Percentiles rank a stretch among this genome's conserved stretches.
Conservation (phyloP, 306 rosid genomes). For the Hippophae rhamnoides region DNA sequence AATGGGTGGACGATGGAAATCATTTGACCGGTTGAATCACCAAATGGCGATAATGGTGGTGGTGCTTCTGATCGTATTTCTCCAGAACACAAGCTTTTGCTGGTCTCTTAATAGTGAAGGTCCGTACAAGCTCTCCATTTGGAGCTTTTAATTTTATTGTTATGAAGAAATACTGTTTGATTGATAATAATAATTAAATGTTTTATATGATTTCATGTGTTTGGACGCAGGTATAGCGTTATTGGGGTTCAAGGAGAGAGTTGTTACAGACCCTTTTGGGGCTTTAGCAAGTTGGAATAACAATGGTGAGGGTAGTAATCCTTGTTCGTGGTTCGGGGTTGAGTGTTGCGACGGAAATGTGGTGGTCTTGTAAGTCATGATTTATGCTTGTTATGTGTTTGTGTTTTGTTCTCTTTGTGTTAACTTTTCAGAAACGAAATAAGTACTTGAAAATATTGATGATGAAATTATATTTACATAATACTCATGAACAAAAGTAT, state of each 20-base stretch:
- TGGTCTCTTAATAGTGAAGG: conserved; percentile 46
- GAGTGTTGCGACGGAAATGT: conserved; percentile 58
- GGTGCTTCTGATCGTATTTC: conserved; percentile 18
- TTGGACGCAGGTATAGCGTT: conserved; percentile 53
- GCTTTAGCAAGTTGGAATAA: conserved; percentile 51
- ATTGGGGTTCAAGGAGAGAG: conserved; percentile 39
- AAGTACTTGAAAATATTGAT: conserved; percentile 1
- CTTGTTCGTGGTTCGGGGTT: conserved; percentile 64
- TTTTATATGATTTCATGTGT: background rate
- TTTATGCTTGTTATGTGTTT: background rate
- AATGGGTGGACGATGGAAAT: conserved; percentile 34
- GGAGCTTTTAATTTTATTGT: background rate
- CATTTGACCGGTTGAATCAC: conserved; percentile 23
- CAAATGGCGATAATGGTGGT: conserved; percentile 19
- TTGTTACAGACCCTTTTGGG: conserved; percentile 43
- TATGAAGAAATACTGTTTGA: background rate
- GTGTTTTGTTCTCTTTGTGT: background rate
- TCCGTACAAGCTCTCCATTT: conserved; percentile 2
- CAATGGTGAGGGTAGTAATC: conserved; percentile 27
- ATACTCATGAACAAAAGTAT: too few species aligned
- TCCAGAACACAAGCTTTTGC: conserved; percentile 20
- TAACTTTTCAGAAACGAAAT: background rate
- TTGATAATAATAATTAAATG: background rate
- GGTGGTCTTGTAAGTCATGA: conserved; percentile 49
- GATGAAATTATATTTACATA: too few species aligned